phyloP scores from a whole-genome alignment of 139 green algal genomes.

The Picochlorum sp. region DNA sequence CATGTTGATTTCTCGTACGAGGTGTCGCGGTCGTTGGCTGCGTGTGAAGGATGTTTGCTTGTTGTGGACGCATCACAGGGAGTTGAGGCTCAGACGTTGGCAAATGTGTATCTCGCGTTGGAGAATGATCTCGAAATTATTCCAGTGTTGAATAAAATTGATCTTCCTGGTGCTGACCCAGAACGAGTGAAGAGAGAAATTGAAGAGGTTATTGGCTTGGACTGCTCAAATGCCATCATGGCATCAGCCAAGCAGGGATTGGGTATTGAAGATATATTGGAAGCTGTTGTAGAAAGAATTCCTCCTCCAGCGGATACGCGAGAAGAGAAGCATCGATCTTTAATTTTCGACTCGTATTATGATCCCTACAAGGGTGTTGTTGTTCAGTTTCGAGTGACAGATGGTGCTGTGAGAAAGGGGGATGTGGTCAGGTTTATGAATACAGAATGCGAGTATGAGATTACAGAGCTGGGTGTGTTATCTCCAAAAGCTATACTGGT shows the following conservation, averaged over 20 bases:
- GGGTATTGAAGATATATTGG: conserved; percentile 86
- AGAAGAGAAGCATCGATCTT: conserved; percentile 61
- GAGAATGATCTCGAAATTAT: conserved; percentile 97
- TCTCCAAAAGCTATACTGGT: conserved; percentile 72
- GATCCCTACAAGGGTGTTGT: conserved; percentile 86
- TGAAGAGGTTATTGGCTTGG: conserved; percentile 92
- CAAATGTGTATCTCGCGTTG: conserved; percentile 96
- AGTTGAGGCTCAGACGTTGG: conserved; percentile 96
- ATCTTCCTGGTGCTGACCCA: conserved; percentile 86
- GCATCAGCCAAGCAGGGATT: conserved; percentile 70
- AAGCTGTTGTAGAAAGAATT: conserved; percentile 75
- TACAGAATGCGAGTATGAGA: conserved; percentile 79
- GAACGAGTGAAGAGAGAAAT: conserved; percentile 89
- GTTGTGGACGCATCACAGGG: conserved; percentile 94
- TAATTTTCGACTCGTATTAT: conserved; percentile 99
- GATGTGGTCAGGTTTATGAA: conserved; percentile 88
- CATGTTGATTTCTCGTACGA: conserved; percentile 86
- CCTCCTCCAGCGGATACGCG: conserved; percentile 64
- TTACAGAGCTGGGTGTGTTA: conserved; percentile 89
- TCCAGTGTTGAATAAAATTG: conserved; percentile 96
- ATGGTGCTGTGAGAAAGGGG: conserved; percentile 62
- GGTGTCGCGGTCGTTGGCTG: conserved; percentile 85
- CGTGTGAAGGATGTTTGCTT: conserved; percentile 94
- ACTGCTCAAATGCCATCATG: conserved; percentile 67
- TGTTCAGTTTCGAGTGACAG: conserved; percentile 78